These are phyloP conservation scores for Theileria sp. DNA, from an alignment of 169 alveolate genomes.

Conservation along the genomic window DNA sequence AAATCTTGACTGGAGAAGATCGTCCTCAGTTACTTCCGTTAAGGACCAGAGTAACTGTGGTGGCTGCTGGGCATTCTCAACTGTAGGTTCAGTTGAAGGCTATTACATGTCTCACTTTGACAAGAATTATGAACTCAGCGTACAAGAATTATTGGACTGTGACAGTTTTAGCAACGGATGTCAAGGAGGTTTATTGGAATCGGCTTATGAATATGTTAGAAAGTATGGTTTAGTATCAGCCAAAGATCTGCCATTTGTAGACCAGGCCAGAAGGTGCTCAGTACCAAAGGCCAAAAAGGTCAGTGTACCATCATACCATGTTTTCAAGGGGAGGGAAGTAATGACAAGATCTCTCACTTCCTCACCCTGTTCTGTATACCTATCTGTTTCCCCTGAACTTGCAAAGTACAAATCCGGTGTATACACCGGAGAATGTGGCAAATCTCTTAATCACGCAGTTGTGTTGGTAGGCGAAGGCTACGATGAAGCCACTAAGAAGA, in stretches of 20 bases:
- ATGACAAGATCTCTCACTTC: conserved; percentile 62
- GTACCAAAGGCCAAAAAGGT: conserved; percentile 17
- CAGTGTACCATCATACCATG: conserved; percentile 11
- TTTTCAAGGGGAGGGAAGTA: conserved; percentile 44
- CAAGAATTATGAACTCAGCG: conserved; percentile 70
- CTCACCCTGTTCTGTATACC: conserved; percentile 84
- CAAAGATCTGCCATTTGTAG: conserved; percentile 77
- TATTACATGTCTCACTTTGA: conserved; percentile 64
- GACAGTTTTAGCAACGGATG: conserved; percentile 75
- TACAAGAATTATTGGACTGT: conserved; percentile 86
- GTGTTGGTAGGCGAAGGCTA: conserved; percentile 82
- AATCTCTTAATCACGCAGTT: conserved; percentile 79
- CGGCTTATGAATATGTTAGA: conserved; percentile 78
- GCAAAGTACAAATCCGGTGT: conserved; percentile 81
- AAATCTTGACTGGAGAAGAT: conserved; percentile 69
- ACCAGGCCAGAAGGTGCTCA: conserved; percentile 41
- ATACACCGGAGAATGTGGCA: conserved; percentile 69
- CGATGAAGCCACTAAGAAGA: conserved; percentile 37
- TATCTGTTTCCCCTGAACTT: conserved; percentile 83
- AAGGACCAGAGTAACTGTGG: conserved; percentile 82
- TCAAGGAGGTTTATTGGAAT: conserved; percentile 82
- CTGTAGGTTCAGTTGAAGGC: conserved; percentile 77
- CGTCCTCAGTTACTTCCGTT: conserved; percentile 71
- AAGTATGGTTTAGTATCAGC: conserved; percentile 71
- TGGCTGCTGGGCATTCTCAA: conserved; percentile 85